Conservation (phyloP, 2,329 filamentous ascomycete genomes). For the Coniochaeta prunicola region DNA sequence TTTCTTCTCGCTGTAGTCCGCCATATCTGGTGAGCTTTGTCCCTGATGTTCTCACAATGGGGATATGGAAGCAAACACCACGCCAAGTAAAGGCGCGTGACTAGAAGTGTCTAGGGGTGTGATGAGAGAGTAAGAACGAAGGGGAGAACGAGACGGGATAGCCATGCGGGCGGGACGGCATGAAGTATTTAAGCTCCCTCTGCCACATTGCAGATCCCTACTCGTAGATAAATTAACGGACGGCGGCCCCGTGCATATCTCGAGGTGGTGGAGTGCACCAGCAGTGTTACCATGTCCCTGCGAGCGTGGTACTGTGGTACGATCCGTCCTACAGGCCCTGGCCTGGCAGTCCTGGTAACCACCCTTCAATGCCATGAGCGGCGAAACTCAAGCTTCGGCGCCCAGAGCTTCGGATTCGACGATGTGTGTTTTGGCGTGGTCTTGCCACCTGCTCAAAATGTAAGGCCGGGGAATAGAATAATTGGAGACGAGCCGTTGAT, state of each 20-base stretch:
- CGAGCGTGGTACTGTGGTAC: neutral
- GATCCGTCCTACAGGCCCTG: neutral
- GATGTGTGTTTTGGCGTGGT: neutral
- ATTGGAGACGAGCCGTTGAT: neutral
- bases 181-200: neutral
- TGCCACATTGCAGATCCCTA: neutral
- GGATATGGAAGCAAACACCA: neutral
- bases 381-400: neutral
- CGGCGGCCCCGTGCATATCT: neutral
- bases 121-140: neutral
- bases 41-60: slow-evolving; percentile 3
- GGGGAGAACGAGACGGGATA: neutral
- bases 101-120: neutral
- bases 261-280: neutral
- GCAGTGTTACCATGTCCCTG: neutral
- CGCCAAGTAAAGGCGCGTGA: neutral
- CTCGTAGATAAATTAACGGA: neutral
- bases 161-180: neutral
- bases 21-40: slow-evolving; percentile 10
- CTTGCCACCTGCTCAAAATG: neutral
- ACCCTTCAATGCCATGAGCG: neutral
- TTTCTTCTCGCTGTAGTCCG: slow-evolving; percentile 12
- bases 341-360: no score
- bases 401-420: neutral
- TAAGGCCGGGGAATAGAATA: neutral